These are phyloP conservation scores for Pseudogymnoascus sp. DNA, from an alignment of 2,329 filamentous ascomycete species.

Conservation along the genomic window DNA sequence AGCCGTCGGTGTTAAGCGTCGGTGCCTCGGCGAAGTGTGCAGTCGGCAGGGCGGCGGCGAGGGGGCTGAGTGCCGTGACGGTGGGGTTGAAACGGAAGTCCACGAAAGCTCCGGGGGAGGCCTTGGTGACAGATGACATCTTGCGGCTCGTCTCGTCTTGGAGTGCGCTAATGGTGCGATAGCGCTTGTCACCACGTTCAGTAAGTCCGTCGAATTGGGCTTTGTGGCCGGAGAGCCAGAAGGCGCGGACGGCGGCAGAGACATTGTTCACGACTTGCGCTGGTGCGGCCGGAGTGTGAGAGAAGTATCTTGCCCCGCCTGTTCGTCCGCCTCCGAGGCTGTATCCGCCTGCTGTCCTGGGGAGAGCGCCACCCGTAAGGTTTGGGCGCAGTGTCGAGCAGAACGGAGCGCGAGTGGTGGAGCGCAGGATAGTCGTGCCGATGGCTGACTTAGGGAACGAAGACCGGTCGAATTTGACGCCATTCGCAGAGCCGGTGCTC, in stretches of 20 bases:
- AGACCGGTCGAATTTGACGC: conserved; percentile 42
- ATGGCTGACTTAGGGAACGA: conserved; percentile 51
- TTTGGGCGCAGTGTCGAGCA: conserved; percentile 85
- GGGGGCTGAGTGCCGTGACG: conserved; percentile 76
- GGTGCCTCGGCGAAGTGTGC: conserved; percentile 40
- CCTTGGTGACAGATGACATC: conserved; percentile 52
- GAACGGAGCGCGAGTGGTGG: conserved; percentile 75
- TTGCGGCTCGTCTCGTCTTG: conserved; percentile 67
- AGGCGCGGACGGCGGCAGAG: conserved; percentile 85
- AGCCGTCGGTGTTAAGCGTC: conserved; percentile 72
- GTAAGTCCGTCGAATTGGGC: conserved; percentile 77
- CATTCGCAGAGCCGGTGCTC: conserved; percentile 26
- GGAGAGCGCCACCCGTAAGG: conserved; percentile 78
- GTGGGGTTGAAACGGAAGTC: conserved; percentile 87
- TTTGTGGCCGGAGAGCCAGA: conserved; percentile 86
- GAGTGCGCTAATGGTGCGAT: conserved; percentile 66
- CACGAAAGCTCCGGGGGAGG: conserved; percentile 68
- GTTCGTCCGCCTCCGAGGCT: conserved; percentile 61
- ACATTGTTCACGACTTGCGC: conserved; percentile 93
- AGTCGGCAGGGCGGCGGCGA: conserved; percentile 50
- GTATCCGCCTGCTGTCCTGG: conserved; percentile 87
- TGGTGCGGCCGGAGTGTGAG: conserved; percentile 74
- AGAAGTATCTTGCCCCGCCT: conserved; percentile 79
- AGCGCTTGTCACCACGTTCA: conserved; percentile 67
- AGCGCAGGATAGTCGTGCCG: conserved; percentile 49